A percentile compares a stretch with the other conserved stretches of the same genome.
Conservation (phyloP, 331 rosid genomes). For the Malus hybrid region DNA sequence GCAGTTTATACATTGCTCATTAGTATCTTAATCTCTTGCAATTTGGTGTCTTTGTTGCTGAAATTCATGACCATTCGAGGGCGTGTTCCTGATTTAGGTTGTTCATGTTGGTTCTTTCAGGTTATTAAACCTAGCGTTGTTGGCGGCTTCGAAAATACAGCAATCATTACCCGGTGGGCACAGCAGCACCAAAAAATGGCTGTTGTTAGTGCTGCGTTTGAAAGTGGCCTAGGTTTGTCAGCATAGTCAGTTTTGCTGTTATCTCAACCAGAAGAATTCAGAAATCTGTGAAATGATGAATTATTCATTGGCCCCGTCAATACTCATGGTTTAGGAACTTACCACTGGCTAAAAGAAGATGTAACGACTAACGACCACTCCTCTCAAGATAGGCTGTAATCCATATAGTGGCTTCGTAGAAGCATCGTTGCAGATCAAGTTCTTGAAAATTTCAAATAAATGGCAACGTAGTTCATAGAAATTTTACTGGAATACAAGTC, state of each 20-base stretch:
- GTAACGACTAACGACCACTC: slow-evolving; percentile 25
- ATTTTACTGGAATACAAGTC: slow-evolving; percentile 36
- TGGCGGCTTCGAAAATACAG: slow-evolving; percentile 92
- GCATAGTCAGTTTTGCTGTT: slow-evolving; percentile 74
- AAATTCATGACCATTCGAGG: background rate
- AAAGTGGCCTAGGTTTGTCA: slow-evolving; percentile 85
- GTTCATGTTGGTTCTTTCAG: slow-evolving; percentile 32
- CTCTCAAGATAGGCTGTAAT: slow-evolving; percentile 48
- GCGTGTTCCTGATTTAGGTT: background rate
- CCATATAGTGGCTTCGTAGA: slow-evolving; percentile 52
- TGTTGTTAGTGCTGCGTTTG: slow-evolving; percentile 84
- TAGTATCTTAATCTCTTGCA: background rate
- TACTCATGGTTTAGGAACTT: slow-evolving; percentile 93
- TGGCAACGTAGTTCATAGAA: slow-evolving; percentile 27
- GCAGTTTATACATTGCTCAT: slow-evolving; percentile 7
- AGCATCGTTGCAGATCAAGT: slow-evolving; percentile 62
- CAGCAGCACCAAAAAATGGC: slow-evolving; percentile 80
- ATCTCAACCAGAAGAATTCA: slow-evolving; percentile 55
- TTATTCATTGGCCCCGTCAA: slow-evolving; percentile 30
- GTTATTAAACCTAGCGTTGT: slow-evolving; percentile 92
- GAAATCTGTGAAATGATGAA: slow-evolving; percentile 28
- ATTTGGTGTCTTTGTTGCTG: background rate
- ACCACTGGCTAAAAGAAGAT: slow-evolving; percentile 89
- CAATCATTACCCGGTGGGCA: slow-evolving; percentile 78
- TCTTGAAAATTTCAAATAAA: slow-evolving; percentile 51